Conservation (phyloP, 768 basidiomycete genomes). For the Suillus subalutaceus region DNA sequence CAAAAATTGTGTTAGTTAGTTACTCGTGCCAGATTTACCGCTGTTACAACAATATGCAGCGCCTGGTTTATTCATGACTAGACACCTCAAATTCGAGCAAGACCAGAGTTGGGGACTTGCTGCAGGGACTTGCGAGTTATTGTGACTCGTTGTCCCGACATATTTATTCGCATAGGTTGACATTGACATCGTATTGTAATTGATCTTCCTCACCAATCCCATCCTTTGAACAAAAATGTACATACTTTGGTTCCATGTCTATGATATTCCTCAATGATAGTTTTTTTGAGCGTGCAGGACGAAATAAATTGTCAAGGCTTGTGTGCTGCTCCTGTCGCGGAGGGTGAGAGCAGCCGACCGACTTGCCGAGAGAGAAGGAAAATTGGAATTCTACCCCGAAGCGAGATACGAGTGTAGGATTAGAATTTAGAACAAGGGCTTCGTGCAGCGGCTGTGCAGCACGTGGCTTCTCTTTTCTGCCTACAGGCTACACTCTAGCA, state of each 20-base stretch:
- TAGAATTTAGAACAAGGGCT: not conserved
- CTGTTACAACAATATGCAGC: not conserved
- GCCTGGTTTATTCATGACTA: not conserved
- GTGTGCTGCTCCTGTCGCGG: no score
- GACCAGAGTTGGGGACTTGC: not conserved
- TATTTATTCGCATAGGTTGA: not conserved
- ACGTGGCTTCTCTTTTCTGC: not conserved
- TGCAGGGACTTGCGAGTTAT: not conserved
- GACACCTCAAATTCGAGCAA: not conserved
- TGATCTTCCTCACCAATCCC: not conserved
- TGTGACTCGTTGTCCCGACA: not conserved
- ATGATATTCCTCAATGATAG: no score
- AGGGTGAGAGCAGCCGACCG: no score
- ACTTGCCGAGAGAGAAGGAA: no score
- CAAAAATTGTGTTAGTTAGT: not conserved
- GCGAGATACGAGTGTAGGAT: not conserved
- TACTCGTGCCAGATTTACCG: not conserved
- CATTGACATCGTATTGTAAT: not conserved
- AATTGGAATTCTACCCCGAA: conserved; percentile 21
- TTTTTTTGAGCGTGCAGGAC: no score
- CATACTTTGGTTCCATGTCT: not conserved
- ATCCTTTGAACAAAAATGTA: not conserved
- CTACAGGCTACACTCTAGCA: not conserved
- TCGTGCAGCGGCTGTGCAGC: not conserved
- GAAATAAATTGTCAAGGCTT: no score